Evolutionary conservation across 2,329 filamentous ascomycete genomes (phyloP), one percentile per base, ranked within the genome.

Genomic region (Domatiomyces globalis): DNA sequence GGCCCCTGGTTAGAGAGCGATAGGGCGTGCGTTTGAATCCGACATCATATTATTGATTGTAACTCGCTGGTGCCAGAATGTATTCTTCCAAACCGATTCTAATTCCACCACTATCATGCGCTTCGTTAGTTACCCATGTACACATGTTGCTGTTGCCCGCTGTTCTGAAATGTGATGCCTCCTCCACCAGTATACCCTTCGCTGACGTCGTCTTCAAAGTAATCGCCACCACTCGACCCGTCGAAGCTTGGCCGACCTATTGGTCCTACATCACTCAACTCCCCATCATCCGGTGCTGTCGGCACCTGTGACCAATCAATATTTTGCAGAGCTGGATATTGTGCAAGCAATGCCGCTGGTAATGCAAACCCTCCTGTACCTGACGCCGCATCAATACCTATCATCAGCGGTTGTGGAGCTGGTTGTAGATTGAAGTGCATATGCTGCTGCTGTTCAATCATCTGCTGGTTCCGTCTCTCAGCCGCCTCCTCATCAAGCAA

Each of bases 311-410:
- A 77, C 89, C 90, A 96, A 63, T 90, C 89, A 65, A 96, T 78
- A 50, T 83, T 84, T 20, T 89, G 88, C n/a, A 98, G 72, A 3
- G 87, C 89, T 10, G 92, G 92, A 66, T 95, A 96, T 63, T 96
- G 92, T 17, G 85, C 85, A 42, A 96, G 72, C 48, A 98, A 72
- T 1, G 90, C 90, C 3, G 86, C 85, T 1, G 92, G 92, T n/a
- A 96, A 75, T 39, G 77, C 73, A 63, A 85, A 86, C 53, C 76
- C 73, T 49, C 69, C 69, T 2, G 74, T 63, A 58, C 80, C 77
- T 60, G 81, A 74, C 1, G 60, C 58, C 69, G 78, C 66, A 59
- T 75, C 75, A 43, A 78, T 71, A 44, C 83, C 80, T 63, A 84
- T 74, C 49, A 76, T 74, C 59, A 83, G 74, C 12, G 74, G 73